These are phyloP conservation scores for Caloboletus firmus DNA, from an alignment of 1,284 basidiomycete genomes.

Conservation along the genomic window DNA sequence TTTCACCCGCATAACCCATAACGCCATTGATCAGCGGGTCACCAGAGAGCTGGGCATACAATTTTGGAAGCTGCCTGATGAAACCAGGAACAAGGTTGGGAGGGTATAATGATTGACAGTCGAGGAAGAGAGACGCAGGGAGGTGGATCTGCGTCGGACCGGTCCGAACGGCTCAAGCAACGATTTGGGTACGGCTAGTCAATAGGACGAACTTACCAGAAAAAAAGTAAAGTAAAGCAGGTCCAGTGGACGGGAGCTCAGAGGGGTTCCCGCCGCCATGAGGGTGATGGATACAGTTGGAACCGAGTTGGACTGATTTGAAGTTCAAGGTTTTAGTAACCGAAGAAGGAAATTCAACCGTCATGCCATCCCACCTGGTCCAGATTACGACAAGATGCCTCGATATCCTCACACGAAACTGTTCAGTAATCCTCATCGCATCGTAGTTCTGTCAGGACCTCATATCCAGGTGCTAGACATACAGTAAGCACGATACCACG, in stretches of 20 bases:
- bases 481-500: constrained; percentile 37
- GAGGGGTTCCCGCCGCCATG: constrained; percentile 27
- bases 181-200: not conserved
- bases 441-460: constrained; percentile 54
- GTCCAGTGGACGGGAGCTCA: constrained; percentile 59
- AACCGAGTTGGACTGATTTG: not conserved
- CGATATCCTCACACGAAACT: constrained; percentile 50
- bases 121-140: constrained; percentile 61
- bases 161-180: not conserved
- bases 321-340: not conserved
- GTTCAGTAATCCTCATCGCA: constrained; percentile 37
- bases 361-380: not conserved
- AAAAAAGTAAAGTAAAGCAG: constrained; percentile 66
- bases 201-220: constrained; percentile 43
- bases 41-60: constrained; percentile 52
- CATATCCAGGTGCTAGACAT: constrained; percentile 59
- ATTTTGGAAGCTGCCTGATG: constrained; percentile 42
- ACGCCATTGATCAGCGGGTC: constrained; percentile 66
- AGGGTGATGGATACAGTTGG: not conserved
- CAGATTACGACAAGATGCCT: constrained; percentile 15
- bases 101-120: constrained; percentile 72
- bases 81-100: constrained; percentile 45
- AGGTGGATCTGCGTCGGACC: constrained; percentile 53
- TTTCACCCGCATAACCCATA: constrained; percentile 43
- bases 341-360: not conserved